phyloP scores from a whole-genome alignment of 805 yeast genomes.

The Saturnispora zaruensis region DNA sequence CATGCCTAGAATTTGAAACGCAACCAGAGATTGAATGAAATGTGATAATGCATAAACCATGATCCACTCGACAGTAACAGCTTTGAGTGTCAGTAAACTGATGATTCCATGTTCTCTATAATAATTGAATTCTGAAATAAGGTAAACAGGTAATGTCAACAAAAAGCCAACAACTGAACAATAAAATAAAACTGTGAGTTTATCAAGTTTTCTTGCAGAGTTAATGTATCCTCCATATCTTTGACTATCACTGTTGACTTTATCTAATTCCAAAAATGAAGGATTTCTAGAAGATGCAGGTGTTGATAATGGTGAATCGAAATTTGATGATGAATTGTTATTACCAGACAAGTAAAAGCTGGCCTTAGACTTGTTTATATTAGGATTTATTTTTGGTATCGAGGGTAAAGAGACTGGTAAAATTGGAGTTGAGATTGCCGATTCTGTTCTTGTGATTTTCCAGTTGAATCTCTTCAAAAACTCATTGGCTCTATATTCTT shows the following conservation, averaged over 20 bases:
- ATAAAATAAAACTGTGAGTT: conserved; percentile 60
- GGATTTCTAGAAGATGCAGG: conserved; percentile 8
- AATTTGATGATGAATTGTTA: conserved; percentile 11
- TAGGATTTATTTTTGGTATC: conserved; percentile 18
- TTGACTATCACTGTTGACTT: conserved; percentile 2
- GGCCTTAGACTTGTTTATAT: not conserved
- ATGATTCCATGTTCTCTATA: conserved; percentile 22
- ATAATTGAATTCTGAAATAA: conserved; percentile 42
- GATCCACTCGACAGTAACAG: conserved; percentile 31
- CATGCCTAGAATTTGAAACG: conserved; percentile 66
- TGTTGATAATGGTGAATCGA: conserved; percentile 3
- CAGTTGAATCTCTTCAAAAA: conserved; percentile 23
- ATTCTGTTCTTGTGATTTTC: conserved; percentile 25
- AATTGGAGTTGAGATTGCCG: conserved; percentile 29
- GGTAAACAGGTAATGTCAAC: conserved; percentile 59
- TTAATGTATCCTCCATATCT: conserved; percentile 19
- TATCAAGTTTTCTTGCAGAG: conserved; percentile 44
- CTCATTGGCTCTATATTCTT: conserved; percentile 17
- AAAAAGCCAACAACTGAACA: conserved; percentile 64
- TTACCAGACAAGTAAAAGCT: conserved; percentile 15
- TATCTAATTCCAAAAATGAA: conserved; percentile 2
- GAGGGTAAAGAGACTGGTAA: conserved; percentile 27
- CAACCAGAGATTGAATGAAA: conserved; percentile 63
- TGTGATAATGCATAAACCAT: conserved; percentile 60
- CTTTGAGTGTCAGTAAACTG: conserved; percentile 25